A percentile compares a stretch with the other conserved stretches of the same genome.
phyloP scores from a whole-genome alignment of 1,284 basidiomycete species.

The Rhodotorula sp. region DNA sequence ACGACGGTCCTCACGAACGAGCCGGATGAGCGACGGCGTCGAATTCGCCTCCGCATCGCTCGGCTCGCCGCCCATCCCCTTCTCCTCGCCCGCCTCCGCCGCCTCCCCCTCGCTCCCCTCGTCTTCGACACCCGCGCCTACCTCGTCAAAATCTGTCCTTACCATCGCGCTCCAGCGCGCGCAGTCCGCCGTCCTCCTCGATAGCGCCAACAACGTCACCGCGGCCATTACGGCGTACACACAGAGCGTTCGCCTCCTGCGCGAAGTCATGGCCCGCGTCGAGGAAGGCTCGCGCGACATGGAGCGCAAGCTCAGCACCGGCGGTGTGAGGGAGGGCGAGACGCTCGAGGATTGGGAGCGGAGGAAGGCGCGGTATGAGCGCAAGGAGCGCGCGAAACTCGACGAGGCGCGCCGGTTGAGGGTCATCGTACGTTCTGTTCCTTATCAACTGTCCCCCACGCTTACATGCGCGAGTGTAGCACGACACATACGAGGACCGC shows the following conservation, averaged over 20 bases:
- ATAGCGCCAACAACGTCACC: conserved; percentile 52
- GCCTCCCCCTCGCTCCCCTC: conserved; percentile 1
- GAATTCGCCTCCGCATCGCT: not conserved
- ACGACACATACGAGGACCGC: conserved; percentile 54
- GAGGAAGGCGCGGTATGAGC: conserved; percentile 38
- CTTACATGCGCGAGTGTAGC: conserved; percentile 30
- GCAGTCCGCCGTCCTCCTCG: conserved; percentile 53
- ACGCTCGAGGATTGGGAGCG: conserved; percentile 21
- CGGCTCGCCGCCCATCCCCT: not conserved
- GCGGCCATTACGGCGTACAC: conserved; percentile 52
- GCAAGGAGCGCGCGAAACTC: conserved; percentile 45
- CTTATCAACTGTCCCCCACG: no score
- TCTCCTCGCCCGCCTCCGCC: not conserved
- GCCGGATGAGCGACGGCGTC: not conserved
- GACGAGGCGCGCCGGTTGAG: conserved; percentile 50
- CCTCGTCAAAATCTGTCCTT: conserved; percentile 50
- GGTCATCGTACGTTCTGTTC: conserved; percentile 47
- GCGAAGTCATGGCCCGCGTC: conserved; percentile 53
- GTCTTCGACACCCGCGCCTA: not conserved
- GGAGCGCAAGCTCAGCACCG: conserved; percentile 22
- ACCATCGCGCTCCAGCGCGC: conserved; percentile 53
- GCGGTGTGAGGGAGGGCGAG: conserved; percentile 26
- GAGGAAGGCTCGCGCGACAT: conserved; percentile 42
- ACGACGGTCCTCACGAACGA: not conserved
- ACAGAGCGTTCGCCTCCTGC: conserved; percentile 51